Evolutionary conservation across 2,329 filamentous ascomycete genomes (phyloP).

Genomic region (Colletotrichum cereale): DNA sequence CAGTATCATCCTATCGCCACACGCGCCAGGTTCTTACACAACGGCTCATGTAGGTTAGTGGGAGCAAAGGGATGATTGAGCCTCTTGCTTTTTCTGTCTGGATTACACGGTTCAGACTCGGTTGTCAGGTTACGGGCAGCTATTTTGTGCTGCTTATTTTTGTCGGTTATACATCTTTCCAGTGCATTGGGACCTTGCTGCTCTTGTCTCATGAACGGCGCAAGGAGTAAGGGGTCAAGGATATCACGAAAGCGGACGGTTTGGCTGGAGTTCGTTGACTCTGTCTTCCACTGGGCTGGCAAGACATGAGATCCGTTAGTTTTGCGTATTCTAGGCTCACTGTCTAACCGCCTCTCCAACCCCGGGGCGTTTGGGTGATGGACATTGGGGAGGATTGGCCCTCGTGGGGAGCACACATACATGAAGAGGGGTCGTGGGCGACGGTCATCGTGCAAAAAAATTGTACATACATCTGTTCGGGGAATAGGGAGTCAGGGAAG

Average conservation of each 20-base stretch:
- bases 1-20: constrained; percentile 10
- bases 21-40: not conserved
- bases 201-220: constrained; percentile 54
- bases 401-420: constrained; percentile 7
- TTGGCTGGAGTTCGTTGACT: constrained; percentile 52
- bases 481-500: constrained; percentile 50
- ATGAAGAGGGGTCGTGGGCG: not conserved
- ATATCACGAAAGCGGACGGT: constrained; percentile 49
- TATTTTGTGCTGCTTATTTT: constrained; percentile 34
- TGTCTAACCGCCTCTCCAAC: constrained; percentile 15
- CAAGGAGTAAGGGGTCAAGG: constrained; percentile 56
- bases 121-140: constrained; percentile 35
- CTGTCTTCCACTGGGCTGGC: constrained; percentile 37
- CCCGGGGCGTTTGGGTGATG: constrained; percentile 4
- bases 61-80: constrained; percentile 10
- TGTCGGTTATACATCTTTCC: constrained; percentile 36
- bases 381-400: constrained; percentile 14
- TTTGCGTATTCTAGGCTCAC: constrained; percentile 19
- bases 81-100: constrained; percentile 31
- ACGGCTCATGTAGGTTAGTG: constrained; percentile 3
- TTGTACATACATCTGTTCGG: constrained; percentile 58
- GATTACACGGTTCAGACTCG: constrained; percentile 20
- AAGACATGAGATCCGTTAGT: constrained; percentile 23
- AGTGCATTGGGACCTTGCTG: constrained; percentile 38
- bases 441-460: constrained; percentile 48